Evolutionary conservation across 495 filamentous ascomycete genomes (phyloP).

Genomic region (Lasiosphaeria miniovina): DNA sequence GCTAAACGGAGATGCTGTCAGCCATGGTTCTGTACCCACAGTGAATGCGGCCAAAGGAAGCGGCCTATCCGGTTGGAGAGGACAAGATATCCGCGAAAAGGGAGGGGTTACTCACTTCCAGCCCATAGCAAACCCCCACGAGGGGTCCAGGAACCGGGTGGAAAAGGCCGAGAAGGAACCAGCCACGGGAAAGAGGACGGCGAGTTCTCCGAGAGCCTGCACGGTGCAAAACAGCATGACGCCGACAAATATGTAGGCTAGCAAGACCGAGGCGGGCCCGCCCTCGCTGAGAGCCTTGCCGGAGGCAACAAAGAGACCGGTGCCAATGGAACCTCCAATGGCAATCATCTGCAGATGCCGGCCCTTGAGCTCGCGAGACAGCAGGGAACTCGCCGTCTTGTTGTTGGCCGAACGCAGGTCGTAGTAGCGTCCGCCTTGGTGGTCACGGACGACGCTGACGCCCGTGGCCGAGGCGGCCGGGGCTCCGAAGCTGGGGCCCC

Average conservation of each 20-base stretch:
- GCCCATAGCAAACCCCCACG: conserved; percentile 98
- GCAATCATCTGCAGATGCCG: conserved; percentile 96
- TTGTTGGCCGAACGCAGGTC: conserved; percentile 24
- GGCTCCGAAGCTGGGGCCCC: not conserved
- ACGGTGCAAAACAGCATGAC: conserved; percentile 89
- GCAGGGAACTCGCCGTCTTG: conserved; percentile 32
- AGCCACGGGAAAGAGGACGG: conserved; percentile 86
- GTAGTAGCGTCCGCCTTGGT: conserved; percentile 26
- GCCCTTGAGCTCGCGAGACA: conserved; percentile 74
- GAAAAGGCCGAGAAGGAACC: conserved; percentile 92
- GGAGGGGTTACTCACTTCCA: conserved; percentile 62
- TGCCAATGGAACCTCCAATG: conserved; percentile 93
- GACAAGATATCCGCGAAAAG: not conserved
- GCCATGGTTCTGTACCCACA: not conserved
- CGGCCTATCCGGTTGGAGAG: not conserved
- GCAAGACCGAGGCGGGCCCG: conserved; percentile 80
- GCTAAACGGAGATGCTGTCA: conserved; percentile 33
- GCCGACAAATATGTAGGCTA: conserved; percentile 79
- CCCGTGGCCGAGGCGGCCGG: not conserved
- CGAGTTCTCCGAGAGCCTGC: conserved; percentile 89
- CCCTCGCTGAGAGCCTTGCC: conserved; percentile 73
- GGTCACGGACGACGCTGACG: conserved; percentile 11
- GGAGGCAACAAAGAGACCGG: conserved; percentile 87
- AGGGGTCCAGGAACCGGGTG: conserved; percentile 87
- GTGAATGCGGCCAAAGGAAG: not conserved